Base-by-base conservation (phyloP, 345 rosid species). In the Moricandia moricandioides region DNA sequence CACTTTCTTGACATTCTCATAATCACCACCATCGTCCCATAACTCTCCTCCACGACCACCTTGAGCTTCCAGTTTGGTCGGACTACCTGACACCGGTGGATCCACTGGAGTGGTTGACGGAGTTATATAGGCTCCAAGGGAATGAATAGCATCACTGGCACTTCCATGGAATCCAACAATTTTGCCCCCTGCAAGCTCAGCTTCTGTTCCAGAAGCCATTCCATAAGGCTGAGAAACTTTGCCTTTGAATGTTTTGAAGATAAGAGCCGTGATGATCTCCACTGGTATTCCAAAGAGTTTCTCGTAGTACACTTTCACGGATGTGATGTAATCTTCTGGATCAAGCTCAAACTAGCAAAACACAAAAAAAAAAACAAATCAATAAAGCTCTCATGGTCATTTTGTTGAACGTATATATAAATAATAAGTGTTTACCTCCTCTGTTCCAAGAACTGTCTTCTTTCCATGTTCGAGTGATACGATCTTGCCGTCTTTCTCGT, bases 1-100 rank as follows among this genome's bases (percentile, higher is more conserved):
- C 9, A 78, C 78, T 73, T 66, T 72, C 69, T 73, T 78, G n/a
- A 78, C 78, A 39, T 54, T 66, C 34, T 78, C 74, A 26, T 78
- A 73, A 40, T 17, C 59, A 30, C 81, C 78, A 78, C 78, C 74
- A 40, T 78, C 81, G 65, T 78, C 81, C 81, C 81, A 78, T 18
- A 30, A 0, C 10, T 73, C 70, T 61, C 74, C 81, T 37, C 81
- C 81, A 61, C 72, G 72, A 7, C 81, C 81, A 67, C 81, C 78
- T 71, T 65, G 62, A 57, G 81, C 81, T 47, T 78, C 81, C 77
- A 70, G 8, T 59, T 77, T 77, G 17, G 71, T 58, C 13, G 72
- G 67, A 76, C 13, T 65, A 65, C 60, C 34, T 29, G 80, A 56
- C 26, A 8, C 62, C 9, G 74, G 69, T 0, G 80, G 65, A 70